These are phyloP conservation scores for Fusarium coffeatum DNA, from an alignment of 2,329 filamentous ascomycete species.

Conservation along the genomic window DNA sequence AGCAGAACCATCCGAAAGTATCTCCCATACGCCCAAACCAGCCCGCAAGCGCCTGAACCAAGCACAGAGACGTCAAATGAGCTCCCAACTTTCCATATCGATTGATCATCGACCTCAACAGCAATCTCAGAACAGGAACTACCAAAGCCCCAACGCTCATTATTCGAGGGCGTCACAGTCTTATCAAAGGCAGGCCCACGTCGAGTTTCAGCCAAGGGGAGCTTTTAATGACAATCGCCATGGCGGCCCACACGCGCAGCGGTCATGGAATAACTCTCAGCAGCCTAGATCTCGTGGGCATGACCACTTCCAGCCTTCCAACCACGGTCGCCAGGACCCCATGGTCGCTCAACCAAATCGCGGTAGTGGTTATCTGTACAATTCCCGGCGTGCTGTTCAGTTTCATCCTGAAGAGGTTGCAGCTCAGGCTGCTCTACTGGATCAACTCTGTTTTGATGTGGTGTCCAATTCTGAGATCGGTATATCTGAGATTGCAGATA, in stretches of 20 bases:
- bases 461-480: conserved; percentile 72
- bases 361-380: conserved; percentile 37
- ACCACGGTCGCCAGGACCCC: conserved; percentile 12
- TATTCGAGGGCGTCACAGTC: conserved; percentile 41
- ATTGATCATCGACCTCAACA: conserved; percentile 58
- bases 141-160: conserved; percentile 48
- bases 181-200: conserved; percentile 40
- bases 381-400: conserved; percentile 39
- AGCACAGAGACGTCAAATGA: conserved; percentile 72
- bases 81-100: conserved; percentile 66
- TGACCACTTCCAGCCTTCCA: conserved; percentile 43
- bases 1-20: conserved; percentile 8
- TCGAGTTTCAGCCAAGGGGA: conserved; percentile 39
- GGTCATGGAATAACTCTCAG: conserved; percentile 40
- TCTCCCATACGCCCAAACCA: conserved; percentile 45
- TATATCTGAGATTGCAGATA: conserved; percentile 71
- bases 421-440: conserved; percentile 62
- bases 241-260: conserved; percentile 29
- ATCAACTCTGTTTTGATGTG: conserved; percentile 57
- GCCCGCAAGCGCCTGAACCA: conserved; percentile 68
- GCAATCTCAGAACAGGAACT: conserved; percentile 46
- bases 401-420: conserved; percentile 60
- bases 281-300: conserved; percentile 35
- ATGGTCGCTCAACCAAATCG: conserved; percentile 23
- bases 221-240: conserved; percentile 26